Evolutionary conservation across 2,329 filamentous ascomycete genomes (phyloP).

Genomic region (Aspergillus udagawae): DNA sequence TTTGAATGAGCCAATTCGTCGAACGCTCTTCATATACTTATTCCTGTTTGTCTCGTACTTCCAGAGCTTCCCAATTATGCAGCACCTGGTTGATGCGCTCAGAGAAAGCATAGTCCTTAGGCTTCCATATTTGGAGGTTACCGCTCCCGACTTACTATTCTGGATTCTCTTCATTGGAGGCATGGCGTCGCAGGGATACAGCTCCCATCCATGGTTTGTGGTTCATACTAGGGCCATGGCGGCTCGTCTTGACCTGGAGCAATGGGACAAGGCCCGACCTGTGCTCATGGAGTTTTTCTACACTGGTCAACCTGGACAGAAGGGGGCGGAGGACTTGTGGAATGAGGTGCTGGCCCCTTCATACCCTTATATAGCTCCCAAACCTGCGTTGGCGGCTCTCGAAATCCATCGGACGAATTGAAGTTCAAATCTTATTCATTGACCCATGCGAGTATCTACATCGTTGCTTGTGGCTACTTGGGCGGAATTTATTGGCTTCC

Average conservation of each 20-base stretch:
- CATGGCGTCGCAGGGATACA: slow-evolving; percentile 2
- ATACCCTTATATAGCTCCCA: neutral
- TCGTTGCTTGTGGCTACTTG: too few relatives aligned
- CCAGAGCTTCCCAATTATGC: neutral
- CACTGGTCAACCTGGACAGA: neutral
- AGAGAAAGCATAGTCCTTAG: neutral
- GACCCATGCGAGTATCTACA: too few relatives aligned
- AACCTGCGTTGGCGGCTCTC: neutral
- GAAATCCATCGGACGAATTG: too few relatives aligned
- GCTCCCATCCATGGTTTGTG: neutral
- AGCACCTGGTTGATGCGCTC: neutral
- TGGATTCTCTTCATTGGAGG: slow-evolving; percentile 5
- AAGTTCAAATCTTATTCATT: too few relatives aligned
- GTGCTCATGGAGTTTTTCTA: slow-evolving; percentile 1
- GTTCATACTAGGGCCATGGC: neutral
- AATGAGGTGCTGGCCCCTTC: neutral
- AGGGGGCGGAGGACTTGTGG: slow-evolving; percentile 1
- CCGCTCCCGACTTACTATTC: slow-evolving; percentile 1
- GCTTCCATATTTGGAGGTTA: neutral
- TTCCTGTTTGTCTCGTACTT: neutral
- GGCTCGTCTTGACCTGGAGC: neutral
- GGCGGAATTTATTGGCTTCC: too few relatives aligned
- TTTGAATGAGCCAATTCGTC: slow-evolving; percentile 1
- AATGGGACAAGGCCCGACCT: neutral
- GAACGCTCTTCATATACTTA: slow-evolving; percentile 2